Conservation (phyloP, 768 basidiomycete species). For the Xanthoconium stramineum region DNA sequence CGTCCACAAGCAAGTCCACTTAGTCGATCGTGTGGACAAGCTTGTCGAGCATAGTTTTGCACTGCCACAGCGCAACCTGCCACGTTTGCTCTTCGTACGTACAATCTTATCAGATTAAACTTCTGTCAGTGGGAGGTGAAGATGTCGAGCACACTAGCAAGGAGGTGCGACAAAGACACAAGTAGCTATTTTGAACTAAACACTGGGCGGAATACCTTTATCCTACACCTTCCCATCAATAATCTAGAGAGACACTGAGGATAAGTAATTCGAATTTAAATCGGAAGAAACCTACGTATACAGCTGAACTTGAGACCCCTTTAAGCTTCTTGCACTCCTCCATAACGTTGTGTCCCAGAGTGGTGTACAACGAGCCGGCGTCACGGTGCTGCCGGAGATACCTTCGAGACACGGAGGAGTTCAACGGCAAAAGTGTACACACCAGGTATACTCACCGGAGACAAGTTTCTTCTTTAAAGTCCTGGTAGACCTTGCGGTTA, state of each 20-base stretch:
- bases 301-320: conserved; percentile 37
- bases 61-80: conserved; percentile 16
- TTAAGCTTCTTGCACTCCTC: conserved; percentile 67
- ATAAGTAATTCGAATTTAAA: neutral
- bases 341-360: conserved; percentile 50
- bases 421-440: neutral
- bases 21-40: neutral
- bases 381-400: conserved; percentile 63
- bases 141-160: too few relatives aligned
- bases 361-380: conserved; percentile 46
- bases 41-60: neutral
- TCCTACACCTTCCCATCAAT: conserved; percentile 19
- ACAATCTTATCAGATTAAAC: conserved; percentile 9
- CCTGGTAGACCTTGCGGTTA: conserved; percentile 73
- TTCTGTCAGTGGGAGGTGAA: too few relatives aligned
- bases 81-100: conserved; percentile 13
- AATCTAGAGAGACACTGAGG: conserved; percentile 12
- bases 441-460: conserved; percentile 41
- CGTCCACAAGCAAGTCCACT: neutral
- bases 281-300: conserved; percentile 15
- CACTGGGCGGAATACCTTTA: too few relatives aligned
- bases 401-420: conserved; percentile 30
- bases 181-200: too few relatives aligned
- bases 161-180: too few relatives aligned
- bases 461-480: conserved; percentile 78